Conservation (phyloP, 306 rosid species). For the Erythrophleum fordii region DNA sequence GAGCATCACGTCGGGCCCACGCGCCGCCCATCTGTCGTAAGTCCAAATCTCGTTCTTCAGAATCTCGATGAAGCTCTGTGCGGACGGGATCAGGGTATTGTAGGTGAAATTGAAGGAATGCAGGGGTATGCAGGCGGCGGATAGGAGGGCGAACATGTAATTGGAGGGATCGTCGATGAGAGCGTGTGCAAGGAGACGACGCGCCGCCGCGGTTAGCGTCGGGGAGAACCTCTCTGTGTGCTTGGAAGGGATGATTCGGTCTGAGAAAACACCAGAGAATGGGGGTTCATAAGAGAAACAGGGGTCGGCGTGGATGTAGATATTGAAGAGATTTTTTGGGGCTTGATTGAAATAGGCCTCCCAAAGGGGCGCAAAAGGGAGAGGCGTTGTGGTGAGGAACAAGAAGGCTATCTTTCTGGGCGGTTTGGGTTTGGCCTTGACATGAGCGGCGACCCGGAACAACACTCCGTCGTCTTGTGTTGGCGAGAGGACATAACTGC, state of each 20-base stretch:
- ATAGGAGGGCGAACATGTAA: constrained; percentile 62
- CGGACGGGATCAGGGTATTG: constrained; percentile 39
- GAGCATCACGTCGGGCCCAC: constrained; percentile 64
- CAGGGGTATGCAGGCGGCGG: constrained; percentile 69
- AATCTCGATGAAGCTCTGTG: constrained; percentile 74
- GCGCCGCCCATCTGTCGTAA: constrained; percentile 71
- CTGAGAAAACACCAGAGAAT: constrained; percentile 59
- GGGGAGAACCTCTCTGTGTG: constrained; percentile 53
- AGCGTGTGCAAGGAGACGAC: constrained; percentile 65
- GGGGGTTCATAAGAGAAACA: constrained; percentile 46
- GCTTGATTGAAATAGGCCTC: constrained; percentile 55
- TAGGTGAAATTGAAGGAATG: constrained; percentile 71
- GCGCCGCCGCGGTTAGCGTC: constrained; percentile 59
- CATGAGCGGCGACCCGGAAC: constrained; percentile 44
- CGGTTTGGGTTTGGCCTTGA: constrained; percentile 41
- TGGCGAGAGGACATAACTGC: background rate
- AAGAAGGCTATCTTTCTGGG: constrained; percentile 63
- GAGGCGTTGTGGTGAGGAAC: constrained; percentile 65
- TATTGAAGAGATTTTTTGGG: constrained; percentile 43
- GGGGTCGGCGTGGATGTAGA: constrained; percentile 82
- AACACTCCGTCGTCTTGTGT: constrained; percentile 44
- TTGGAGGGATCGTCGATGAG: constrained; percentile 59
- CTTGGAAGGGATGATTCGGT: constrained; percentile 58
- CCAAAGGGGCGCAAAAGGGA: constrained; percentile 76
- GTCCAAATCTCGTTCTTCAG: constrained; percentile 43